phyloP scores from a whole-genome alignment of 106 monocot genomes.

The Dactylorhiza incarnata region DNA sequence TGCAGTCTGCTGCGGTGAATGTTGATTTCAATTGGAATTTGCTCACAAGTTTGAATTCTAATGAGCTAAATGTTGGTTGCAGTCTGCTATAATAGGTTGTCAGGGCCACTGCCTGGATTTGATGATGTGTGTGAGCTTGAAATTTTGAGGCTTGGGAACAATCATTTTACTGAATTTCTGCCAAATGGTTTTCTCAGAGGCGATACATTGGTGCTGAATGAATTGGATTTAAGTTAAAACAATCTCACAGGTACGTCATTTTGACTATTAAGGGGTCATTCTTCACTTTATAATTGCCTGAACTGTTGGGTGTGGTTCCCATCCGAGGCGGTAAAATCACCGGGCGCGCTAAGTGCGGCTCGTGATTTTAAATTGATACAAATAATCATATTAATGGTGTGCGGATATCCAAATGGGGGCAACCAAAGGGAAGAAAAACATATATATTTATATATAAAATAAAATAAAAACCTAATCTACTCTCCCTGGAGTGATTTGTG shows the following conservation, averaged over 20 bases:
- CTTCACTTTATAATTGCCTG: too few relatives aligned
- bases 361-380: too few relatives aligned
- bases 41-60: constrained; percentile 47
- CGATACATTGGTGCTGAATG: constrained; percentile 70
- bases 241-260: constrained; percentile 70
- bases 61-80: constrained; percentile 75
- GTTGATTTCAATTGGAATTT: constrained; percentile 86
- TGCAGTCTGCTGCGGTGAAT: constrained; percentile 48
- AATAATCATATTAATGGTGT: too few relatives aligned
- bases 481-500: too few relatives aligned
- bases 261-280: neutral
- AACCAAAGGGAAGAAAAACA: too few relatives aligned
- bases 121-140: constrained; percentile 96
- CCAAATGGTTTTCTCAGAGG: constrained; percentile 84
- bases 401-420: too few relatives aligned
- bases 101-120: constrained; percentile 87
- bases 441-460: too few relatives aligned
- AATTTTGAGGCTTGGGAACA: constrained; percentile 72
- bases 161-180: constrained; percentile 65
- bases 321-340: too few relatives aligned
- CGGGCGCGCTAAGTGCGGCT: too few relatives aligned
- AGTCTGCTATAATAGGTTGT: constrained; percentile 78
- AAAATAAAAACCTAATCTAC: too few relatives aligned
- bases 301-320: too few relatives aligned
- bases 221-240: constrained; percentile 89